Conservation (phyloP, 2,329 filamentous ascomycete genomes). For the Ceratocystis colombiana region DNA sequence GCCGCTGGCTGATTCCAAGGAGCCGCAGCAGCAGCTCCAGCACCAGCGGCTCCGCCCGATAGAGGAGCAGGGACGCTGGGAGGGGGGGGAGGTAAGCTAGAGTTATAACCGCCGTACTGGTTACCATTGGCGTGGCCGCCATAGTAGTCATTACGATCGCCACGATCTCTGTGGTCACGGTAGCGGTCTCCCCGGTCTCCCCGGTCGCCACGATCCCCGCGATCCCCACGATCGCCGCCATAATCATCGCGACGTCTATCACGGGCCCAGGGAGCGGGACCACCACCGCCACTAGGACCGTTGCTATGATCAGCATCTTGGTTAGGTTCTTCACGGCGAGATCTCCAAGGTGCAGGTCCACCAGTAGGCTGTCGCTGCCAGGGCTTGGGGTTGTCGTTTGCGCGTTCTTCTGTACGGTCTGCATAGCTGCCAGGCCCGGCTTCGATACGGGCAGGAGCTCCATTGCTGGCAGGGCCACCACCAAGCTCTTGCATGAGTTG, state of each 20-base stretch:
- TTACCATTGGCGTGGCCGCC: slow-evolving; percentile 30
- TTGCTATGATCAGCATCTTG: slow-evolving; percentile 37
- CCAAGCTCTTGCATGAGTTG: slow-evolving; percentile 97
- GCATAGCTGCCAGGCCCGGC: slow-evolving; percentile 60
- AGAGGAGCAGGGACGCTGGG: slow-evolving; percentile 30
- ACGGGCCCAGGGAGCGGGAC: slow-evolving; percentile 51
- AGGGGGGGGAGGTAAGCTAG: slow-evolving; percentile 26
- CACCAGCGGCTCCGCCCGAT: slow-evolving; percentile 31
- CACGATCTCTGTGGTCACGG: slow-evolving; percentile 22
- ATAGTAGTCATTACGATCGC: slow-evolving; percentile 27
- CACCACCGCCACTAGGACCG: slow-evolving; percentile 37
- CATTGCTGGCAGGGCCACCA: slow-evolving; percentile 50
- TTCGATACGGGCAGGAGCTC: slow-evolving; percentile 70
- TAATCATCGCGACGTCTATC: slow-evolving; percentile 46
- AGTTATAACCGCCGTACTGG: slow-evolving; percentile 14
- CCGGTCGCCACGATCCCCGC: slow-evolving; percentile 20
- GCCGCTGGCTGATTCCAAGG: slow-evolving; percentile 51
- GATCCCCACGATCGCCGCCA: slow-evolving; percentile 31
- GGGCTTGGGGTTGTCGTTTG: slow-evolving; percentile 53
- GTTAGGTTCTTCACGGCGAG: slow-evolving; percentile 43
- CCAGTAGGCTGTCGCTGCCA: slow-evolving; percentile 83
- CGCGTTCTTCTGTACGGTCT: slow-evolving; percentile 43
- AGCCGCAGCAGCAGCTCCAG: slow-evolving; percentile 30
- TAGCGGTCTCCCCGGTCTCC: slow-evolving; percentile 28
- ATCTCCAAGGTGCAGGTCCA: slow-evolving; percentile 71